These are phyloP conservation scores for Aureobasidium sp. DNA, from an alignment of 2,329 filamentous ascomycete genomes.

Conservation along the genomic window DNA sequence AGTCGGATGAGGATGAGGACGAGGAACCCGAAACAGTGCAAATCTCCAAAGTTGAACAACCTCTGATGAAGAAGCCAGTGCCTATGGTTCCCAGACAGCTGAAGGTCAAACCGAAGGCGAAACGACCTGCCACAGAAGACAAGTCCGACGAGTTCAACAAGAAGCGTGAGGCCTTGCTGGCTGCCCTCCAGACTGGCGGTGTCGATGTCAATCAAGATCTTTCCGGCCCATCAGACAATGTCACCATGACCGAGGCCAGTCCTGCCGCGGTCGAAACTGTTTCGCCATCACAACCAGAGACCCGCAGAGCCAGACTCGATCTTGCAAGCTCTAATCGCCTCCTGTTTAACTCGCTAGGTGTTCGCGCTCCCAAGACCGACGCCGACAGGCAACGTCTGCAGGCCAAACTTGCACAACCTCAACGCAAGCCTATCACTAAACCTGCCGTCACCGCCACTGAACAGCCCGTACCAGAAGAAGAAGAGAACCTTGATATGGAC, in stretches of 20 bases:
- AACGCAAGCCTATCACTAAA: slow-evolving; percentile 12
- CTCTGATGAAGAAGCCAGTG: background rate
- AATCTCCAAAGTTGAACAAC: background rate
- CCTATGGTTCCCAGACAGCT: slow-evolving; percentile 21
- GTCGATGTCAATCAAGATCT: slow-evolving; percentile 36
- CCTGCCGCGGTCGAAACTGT: slow-evolving; percentile 12
- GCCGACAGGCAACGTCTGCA: slow-evolving; percentile 60
- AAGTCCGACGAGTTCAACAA: slow-evolving; percentile 43
- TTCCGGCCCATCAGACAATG: background rate
- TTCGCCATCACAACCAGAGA: background rate
- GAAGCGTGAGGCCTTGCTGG: slow-evolving; percentile 45
- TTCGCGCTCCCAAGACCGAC: slow-evolving; percentile 61
- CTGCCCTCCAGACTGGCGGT: slow-evolving; percentile 46
- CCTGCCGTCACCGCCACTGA: slow-evolving; percentile 18
- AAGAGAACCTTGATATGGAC: slow-evolving; percentile 42
- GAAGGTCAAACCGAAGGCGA: slow-evolving; percentile 4
- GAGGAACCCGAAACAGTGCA: background rate
- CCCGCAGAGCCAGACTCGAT: slow-evolving; percentile 43
- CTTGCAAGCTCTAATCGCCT: slow-evolving; percentile 59
- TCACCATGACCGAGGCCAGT: background rate
- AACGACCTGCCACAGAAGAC: slow-evolving; percentile 13
- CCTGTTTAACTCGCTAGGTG: slow-evolving; percentile 64
- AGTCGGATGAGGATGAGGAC: background rate
- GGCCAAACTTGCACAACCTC: slow-evolving; percentile 39
- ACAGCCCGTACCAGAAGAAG: slow-evolving; percentile 26